Base-by-base conservation (phyloP, 108 stramenopile genomes). In the Skeletonema menzelii region DNA sequence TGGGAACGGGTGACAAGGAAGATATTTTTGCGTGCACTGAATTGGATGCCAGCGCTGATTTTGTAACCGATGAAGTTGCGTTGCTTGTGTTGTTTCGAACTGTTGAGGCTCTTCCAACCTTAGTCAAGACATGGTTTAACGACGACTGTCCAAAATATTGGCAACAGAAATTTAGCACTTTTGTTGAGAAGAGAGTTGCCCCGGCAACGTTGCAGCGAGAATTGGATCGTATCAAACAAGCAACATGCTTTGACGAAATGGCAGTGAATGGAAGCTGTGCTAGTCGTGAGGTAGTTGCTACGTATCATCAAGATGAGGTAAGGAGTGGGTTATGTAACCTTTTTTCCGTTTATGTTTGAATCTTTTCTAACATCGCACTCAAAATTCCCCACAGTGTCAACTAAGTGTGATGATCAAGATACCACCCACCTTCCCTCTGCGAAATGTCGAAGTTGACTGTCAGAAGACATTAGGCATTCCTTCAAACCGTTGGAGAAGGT, bases 241-340 rank as follows among this genome's bases (percentile, higher is more conserved):
- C 80, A 56, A 67, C 83, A 17, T 74, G 75, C 26, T 85, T 90
- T 74, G 91, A 90, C 37, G 86, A 92, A 28, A 92, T 96, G 92
- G 69, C 75, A 27, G 91, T 93, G 27, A 85, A 67, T 32, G 95
- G 91, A 7, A 89, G 87, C 47, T 59, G 65, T 44, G 72, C 85
- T 0, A 93, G 84, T 59, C 85, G 95, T 20, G 88, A 91, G 77
- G 82, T 96, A 14, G 82, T 79, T 27, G 92, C 95, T 17, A 84
- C 71, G 19, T 96, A 93, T 67, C 80, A 83, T 8, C 95, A 96
- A 79, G 95, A 96, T 63, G 95, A 96, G 83, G 83, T 81, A 68
- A 72, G 83, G 49, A 32, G 37, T 60, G 26, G 20, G 26, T 28
- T 28, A 34, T 55, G 34, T 53, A 6, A 19, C 37, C 10, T n/a